Conservation (phyloP, 2,329 filamentous ascomycete genomes). For the Ustulina deusta region DNA sequence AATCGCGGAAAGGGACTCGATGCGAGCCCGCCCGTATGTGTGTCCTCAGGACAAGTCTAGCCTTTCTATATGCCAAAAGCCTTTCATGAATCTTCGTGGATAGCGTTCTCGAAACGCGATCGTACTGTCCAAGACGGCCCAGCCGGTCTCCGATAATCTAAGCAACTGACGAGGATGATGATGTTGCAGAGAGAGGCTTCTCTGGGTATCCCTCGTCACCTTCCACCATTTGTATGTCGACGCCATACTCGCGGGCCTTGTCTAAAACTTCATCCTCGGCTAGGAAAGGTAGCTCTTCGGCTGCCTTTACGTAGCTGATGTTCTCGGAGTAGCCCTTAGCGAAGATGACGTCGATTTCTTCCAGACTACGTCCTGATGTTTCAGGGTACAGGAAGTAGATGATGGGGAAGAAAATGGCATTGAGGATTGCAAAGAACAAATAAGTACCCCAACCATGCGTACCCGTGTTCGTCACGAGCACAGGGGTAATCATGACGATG, state of each 20-base stretch:
- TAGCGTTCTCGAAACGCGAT: not conserved
- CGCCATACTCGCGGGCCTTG: slow-evolving; percentile 55
- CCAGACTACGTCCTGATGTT: slow-evolving; percentile 61
- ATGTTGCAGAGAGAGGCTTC: slow-evolving; percentile 32
- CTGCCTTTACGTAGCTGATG: slow-evolving; percentile 70
- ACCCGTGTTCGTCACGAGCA: slow-evolving; percentile 68
- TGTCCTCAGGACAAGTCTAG: not conserved
- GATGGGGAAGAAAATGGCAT: slow-evolving; percentile 58
- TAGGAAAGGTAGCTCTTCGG: slow-evolving; percentile 67
- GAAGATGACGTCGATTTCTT: slow-evolving; percentile 70
- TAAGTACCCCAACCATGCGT: slow-evolving; percentile 60
- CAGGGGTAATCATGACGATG: slow-evolving; percentile 72
- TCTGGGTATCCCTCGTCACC: slow-evolving; percentile 38
- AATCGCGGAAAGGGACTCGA: not conserved
- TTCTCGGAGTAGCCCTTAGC: slow-evolving; percentile 69
- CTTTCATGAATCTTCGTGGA: slow-evolving; percentile 25
- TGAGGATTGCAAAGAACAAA: slow-evolving; percentile 61
- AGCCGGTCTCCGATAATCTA: not conserved
- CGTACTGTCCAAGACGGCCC: slow-evolving; percentile 6
- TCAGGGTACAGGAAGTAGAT: slow-evolving; percentile 67
- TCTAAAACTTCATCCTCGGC: slow-evolving; percentile 63
- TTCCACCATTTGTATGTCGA: slow-evolving; percentile 44
- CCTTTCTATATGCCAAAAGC: slow-evolving; percentile 23
- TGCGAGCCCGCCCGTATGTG: not conserved
- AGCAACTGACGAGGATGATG: slow-evolving; percentile 29